Evolutionary conservation across 2,329 filamentous ascomycete species (phyloP), one percentile per base, ranked within the genome.

Genomic region (Diaporthe citrichinensis): DNA sequence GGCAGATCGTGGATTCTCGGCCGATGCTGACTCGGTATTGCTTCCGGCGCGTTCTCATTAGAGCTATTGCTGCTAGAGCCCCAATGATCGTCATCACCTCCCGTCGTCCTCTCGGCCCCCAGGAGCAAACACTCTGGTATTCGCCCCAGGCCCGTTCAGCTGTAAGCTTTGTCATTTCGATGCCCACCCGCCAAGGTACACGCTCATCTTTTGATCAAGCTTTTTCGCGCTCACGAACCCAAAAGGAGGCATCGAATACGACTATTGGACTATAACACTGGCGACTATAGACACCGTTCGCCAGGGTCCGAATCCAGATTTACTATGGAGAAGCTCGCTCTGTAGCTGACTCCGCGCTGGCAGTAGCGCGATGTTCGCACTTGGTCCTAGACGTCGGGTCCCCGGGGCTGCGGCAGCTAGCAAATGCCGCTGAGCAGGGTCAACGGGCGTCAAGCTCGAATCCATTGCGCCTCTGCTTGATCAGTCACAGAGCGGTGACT

Each of bases 1-100:
- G 58, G 71, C 59, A 75, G 69, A 73, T 75, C 69, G 74, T 72
- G 68, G 55, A 17, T 67, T 55, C 36, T 62, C 67, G 65, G 59
- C 58, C 59, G 44, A 51, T 39, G 46, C 68, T 59, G 58, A 73
- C 59, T 65, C 58, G 59, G 68, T 75, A 14, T 36, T n/a, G 34
- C 23, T 46, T 58, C 74, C 74, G 74, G 49, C 20, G 68, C 71
- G 58, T 58, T 59, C 28, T 67, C 65, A 25, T 31, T 51, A 10
- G n/a, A 20, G 28, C 72, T 8, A 36, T 41, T 55, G 23, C 34
- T 41, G 46, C 46, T n/a, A 53, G 10, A 28, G 62, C 31, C 49
- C 65, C 34, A 55, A 69, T 55, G 34, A 69, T 39, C 34, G 49
- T 31, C 34, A 55, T 28, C n/a, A 55, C 34, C 31, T 46, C 23